Percentiles rank a stretch among this genome's conserved stretches.
These are phyloP conservation scores for Kurtzmaniella quercitrusa DNA, from an alignment of 1,139 yeast genomes.

Conservation along the genomic window DNA sequence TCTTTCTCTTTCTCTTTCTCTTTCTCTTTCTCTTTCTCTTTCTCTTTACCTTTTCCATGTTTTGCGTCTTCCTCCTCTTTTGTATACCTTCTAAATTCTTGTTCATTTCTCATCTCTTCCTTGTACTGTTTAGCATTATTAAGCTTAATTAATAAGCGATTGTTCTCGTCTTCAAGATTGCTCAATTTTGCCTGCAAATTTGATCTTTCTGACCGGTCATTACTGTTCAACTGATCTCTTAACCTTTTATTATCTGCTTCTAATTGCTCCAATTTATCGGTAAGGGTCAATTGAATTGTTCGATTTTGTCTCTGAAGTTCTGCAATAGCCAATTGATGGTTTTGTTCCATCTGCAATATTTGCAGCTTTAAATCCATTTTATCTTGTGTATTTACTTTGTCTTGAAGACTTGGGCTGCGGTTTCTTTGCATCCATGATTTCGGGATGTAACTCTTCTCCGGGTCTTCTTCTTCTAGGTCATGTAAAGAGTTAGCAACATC, in stretches of 20 bases:
- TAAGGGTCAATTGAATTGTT: constrained; percentile 1
- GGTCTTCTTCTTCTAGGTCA: not conserved
- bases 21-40: not conserved
- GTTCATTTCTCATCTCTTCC: constrained; percentile 10
- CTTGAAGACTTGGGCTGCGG: constrained; percentile 1
- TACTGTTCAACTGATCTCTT: not conserved
- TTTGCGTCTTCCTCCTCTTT: too few relatives aligned
- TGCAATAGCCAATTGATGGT: constrained; percentile 10
- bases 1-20: too few relatives aligned
- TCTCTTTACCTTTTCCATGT: not conserved
- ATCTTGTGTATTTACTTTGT: not conserved
- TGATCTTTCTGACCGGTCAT: not conserved
- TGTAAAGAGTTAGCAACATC: too few relatives aligned
- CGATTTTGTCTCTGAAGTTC: constrained; percentile 9
- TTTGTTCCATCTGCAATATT: constrained; percentile 1
- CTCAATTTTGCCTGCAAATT: constrained; percentile 7
- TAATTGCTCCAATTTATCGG: constrained; percentile 4
- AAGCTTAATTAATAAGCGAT: constrained; percentile 10
- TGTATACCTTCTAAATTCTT: not conserved
- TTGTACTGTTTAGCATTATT: constrained; percentile 5
- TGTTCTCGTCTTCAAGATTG: constrained; percentile 9
- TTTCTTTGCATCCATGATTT: constrained; percentile 2
- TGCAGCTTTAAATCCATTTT: constrained; percentile 1
- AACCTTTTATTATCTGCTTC: constrained; percentile 11
- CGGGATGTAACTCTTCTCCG: constrained; percentile 12